phyloP scores from a whole-genome alignment of 2,329 filamentous ascomycete genomes.

The Pyricularia pennisetigena region DNA sequence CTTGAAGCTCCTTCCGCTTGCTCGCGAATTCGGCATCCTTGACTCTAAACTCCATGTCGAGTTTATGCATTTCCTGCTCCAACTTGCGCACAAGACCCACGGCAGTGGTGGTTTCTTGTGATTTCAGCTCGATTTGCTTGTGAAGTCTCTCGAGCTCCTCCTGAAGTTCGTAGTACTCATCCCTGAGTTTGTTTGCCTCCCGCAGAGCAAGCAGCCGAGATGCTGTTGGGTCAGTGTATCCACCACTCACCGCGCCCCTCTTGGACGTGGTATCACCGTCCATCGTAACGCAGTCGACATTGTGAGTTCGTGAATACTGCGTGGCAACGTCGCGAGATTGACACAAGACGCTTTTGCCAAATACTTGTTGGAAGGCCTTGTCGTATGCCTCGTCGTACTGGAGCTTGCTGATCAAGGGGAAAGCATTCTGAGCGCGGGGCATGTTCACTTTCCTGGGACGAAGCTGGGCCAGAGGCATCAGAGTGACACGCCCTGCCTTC shows the following conservation, averaged over 20 bases:
- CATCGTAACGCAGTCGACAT: slow-evolving; percentile 84
- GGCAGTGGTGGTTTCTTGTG: slow-evolving; percentile 83
- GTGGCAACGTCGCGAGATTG: slow-evolving; percentile 79
- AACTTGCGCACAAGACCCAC: slow-evolving; percentile 75
- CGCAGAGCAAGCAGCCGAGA: slow-evolving; percentile 83
- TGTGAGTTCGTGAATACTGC: slow-evolving; percentile 87
- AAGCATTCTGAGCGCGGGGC: slow-evolving; percentile 76
- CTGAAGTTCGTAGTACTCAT: slow-evolving; percentile 60
- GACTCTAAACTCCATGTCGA: slow-evolving; percentile 75
- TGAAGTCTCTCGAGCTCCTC: slow-evolving; percentile 56
- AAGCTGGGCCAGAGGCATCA: slow-evolving; percentile 84
- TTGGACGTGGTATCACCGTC: slow-evolving; percentile 94
- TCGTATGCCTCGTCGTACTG: slow-evolving; percentile 69
- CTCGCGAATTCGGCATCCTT: slow-evolving; percentile 66
- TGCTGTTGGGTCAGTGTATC: slow-evolving; percentile 77
- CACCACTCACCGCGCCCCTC: slow-evolving; percentile 89
- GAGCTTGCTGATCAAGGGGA: slow-evolving; percentile 79
- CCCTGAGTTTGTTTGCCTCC: slow-evolving; percentile 62
- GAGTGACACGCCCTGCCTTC: slow-evolving; percentile 79
- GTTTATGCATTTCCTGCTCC: slow-evolving; percentile 66
- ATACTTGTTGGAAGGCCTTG: slow-evolving; percentile 85
- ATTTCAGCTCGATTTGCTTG: slow-evolving; percentile 63
- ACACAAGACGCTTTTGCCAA: slow-evolving; percentile 90
- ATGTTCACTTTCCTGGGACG: slow-evolving; percentile 62
- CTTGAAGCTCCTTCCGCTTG: slow-evolving; percentile 66